Base-by-base conservation (phyloP, 2,329 filamentous ascomycete species). In the Trichoderma atrobrunneum region DNA sequence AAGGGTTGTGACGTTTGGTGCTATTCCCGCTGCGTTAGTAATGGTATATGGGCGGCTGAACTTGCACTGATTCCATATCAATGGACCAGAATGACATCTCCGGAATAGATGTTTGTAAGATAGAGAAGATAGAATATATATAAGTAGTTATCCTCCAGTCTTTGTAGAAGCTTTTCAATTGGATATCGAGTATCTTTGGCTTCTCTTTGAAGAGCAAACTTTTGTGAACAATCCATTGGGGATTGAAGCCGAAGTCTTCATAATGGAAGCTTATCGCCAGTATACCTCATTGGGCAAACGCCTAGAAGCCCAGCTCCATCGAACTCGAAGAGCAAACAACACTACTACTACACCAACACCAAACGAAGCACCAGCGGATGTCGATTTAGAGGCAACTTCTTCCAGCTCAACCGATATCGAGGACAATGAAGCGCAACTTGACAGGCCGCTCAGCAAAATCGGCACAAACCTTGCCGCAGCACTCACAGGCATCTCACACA, bases 401-500 rank as follows among this genome's bases (percentile, higher is more conserved):
- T 61, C 66, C 5, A 24, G 26, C 16, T 51, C 66, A 18, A 60
- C 66, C 7, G 66, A 69, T 34, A 21, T 51, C 28, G 66, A 54
- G 5, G 66, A 69, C 36, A 18, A 60, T 32, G 39, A 6, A n/a
- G 14, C 66, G 12, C 54, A 59, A 51, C n/a, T 51, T 12, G 66
- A 69, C 7, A 16, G 57, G 1, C 39, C 56, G 3, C 28, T 69
- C 16, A 61, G 57, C 28, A 69, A 28, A 3, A 61, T 69, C 5
- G 66, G 66, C 26, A 69, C 66, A 34, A 69, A 69, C 7, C 57
- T 69, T 5, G 66, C 66, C 5, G 54, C 18, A 8, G 66, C 54
- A n/a, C 66, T 69, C 36, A 69, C 66, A 6, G 66, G 66, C 0
- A 69, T 69, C 21, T 26, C 39, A 1, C 59, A 69, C 7, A 60